phyloP scores from a whole-genome alignment of 257 asterid species.

The Solanum dulcamara region DNA sequence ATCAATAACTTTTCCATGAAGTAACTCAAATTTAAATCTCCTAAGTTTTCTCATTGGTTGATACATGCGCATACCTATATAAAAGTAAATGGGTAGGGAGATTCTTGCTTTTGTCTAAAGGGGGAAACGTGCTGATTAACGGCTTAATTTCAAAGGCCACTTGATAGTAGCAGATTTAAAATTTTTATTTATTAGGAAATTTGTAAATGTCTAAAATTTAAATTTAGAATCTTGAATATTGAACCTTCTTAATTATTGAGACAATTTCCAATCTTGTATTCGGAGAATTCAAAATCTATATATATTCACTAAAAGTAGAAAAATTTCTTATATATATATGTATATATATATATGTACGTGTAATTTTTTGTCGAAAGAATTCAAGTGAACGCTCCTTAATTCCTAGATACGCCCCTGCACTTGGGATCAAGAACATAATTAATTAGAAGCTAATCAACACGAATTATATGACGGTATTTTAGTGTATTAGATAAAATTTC shows the following conservation, averaged over 20 bases:
- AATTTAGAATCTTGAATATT: too few relatives aligned
- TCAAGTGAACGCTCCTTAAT: neutral
- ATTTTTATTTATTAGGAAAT: too few relatives aligned
- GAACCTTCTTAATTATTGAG: too few relatives aligned
- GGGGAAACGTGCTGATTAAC: neutral
- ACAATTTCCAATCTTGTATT: too few relatives aligned
- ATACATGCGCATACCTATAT: neutral
- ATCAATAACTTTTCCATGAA: neutral
- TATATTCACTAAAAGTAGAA: too few relatives aligned
- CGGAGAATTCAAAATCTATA: too few relatives aligned
- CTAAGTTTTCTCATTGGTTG: neutral
- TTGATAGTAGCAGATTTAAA: accelerated
- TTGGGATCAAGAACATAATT: neutral
- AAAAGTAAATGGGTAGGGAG: neutral
- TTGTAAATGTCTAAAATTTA: too few relatives aligned
- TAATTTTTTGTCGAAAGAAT: too few relatives aligned
- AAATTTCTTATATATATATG: too few relatives aligned
- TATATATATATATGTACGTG: too few relatives aligned
- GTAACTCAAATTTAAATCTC: neutral
- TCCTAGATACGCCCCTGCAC: neutral
- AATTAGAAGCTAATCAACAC: neutral
- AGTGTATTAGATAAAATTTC: neutral
- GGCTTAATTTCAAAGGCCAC: neutral
- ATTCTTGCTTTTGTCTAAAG: neutral
- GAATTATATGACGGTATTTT: neutral